Conservation (phyloP, 495 filamentous ascomycete genomes). For the Aspergillus biplanus region DNA sequence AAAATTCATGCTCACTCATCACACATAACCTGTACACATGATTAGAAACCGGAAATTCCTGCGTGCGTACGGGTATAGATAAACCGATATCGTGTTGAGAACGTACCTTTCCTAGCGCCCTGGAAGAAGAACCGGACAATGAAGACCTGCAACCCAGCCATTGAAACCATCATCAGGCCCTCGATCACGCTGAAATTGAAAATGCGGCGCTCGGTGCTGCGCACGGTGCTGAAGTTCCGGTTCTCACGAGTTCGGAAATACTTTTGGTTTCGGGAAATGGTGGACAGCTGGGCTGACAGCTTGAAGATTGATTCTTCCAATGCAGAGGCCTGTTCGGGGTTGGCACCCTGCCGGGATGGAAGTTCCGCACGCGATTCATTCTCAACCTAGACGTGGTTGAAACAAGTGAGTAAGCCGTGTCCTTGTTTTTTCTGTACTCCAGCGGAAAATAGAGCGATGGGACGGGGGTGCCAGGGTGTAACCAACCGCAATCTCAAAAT, state of each 20-base stretch:
- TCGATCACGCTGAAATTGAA: conserved; percentile 98
- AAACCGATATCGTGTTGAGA: not conserved
- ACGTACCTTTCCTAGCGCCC: conserved; percentile 74
- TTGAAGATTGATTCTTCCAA: conserved; percentile 97
- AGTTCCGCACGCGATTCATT: conserved; percentile 83
- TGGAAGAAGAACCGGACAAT: conserved; percentile 99
- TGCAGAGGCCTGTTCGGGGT: conserved; percentile 86
- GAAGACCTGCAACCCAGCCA: conserved; percentile 97
- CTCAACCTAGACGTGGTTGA: conserved; percentile 68
- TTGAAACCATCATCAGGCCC: conserved; percentile 86
- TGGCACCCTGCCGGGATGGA: conserved; percentile 87
- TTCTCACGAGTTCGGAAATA: conserved; percentile 99
- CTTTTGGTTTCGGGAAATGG: conserved; percentile 96
- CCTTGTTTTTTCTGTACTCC: not conserved
- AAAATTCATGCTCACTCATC: conserved; percentile 46
- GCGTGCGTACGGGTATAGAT: not conserved
- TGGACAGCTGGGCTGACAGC: conserved; percentile 90
- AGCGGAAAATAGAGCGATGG: not conserved
- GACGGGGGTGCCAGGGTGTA: not conserved
- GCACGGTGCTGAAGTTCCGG: conserved; percentile 96
- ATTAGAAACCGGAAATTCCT: conserved; percentile 13
- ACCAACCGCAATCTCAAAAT: conserved; percentile 95
- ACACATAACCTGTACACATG: conserved; percentile 32
- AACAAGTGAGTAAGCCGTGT: conserved; percentile 19
- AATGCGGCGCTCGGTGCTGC: conserved; percentile 92